Evolutionary conservation across 139 green algal species (phyloP).

Genomic region (Auxenochlorella pyrenoidosa): DNA sequence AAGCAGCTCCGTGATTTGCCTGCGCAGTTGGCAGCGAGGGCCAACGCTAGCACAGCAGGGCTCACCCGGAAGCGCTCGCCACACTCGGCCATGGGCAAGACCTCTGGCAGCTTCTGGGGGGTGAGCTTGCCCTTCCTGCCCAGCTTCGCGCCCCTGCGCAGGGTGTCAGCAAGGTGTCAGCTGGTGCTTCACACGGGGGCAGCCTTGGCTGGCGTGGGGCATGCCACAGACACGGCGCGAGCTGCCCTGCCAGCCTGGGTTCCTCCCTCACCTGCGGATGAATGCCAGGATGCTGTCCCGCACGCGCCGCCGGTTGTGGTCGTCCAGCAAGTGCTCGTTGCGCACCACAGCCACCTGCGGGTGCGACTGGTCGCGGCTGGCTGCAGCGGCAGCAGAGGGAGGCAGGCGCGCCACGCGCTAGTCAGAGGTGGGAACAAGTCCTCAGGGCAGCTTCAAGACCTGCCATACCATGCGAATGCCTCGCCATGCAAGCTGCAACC

Average conservation of each 20-base stretch:
- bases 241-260: not conserved
- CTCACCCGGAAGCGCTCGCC: constrained; percentile 12
- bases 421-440: too few relatives aligned
- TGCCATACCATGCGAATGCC: not conserved
- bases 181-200: not conserved
- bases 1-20: too few relatives aligned
- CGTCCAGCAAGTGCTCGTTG: not conserved
- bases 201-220: not conserved
- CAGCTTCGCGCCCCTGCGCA: not conserved
- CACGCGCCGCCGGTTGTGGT: not conserved
- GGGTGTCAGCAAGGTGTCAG: not conserved
- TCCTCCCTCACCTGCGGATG: not conserved
- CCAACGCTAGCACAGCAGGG: too few relatives aligned
- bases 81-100: not conserved
- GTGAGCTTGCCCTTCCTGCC: not conserved
- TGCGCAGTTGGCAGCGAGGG: too few relatives aligned
- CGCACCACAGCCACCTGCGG: not conserved
- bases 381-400: not conserved
- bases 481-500: not conserved
- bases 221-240: not conserved
- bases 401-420: too few relatives aligned
- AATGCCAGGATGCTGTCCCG: not conserved
- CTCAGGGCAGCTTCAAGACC: too few relatives aligned
- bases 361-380: not conserved
- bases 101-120: constrained; percentile 8